Conservation (phyloP, 2,329 filamentous ascomycete species). For the Elsinoe necatrix region DNA sequence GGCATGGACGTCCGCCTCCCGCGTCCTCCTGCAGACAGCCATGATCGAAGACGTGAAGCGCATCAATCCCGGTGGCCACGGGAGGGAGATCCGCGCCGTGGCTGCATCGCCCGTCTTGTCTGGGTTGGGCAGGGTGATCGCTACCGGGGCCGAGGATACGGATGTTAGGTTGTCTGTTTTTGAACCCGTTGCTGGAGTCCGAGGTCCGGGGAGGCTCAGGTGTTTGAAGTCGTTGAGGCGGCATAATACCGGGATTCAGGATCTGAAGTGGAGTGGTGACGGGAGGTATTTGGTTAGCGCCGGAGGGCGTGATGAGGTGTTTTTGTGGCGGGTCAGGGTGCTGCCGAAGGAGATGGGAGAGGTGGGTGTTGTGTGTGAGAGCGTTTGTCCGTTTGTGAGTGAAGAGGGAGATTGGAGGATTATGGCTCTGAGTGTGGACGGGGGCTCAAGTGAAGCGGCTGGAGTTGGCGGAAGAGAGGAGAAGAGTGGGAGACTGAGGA, state of each 20-base stretch:
- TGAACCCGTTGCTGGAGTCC: too few relatives aligned
- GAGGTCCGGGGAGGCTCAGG: constrained; percentile 21
- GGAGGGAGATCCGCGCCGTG: constrained; percentile 69
- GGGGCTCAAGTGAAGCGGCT: neutral
- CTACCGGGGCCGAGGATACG: constrained; percentile 64
- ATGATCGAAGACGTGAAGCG: constrained; percentile 22
- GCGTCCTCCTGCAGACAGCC: constrained; percentile 22
- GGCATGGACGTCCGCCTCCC: constrained; percentile 63
- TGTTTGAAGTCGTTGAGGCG: constrained; percentile 61
- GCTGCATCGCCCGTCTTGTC: constrained; percentile 35
- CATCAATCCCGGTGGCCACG: constrained; percentile 66
- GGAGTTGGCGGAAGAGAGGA: constrained; percentile 20
- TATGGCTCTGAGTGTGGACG: constrained; percentile 48
- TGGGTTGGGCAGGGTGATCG: constrained; percentile 38
- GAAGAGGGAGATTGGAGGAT: constrained; percentile 35
- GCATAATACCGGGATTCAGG: constrained; percentile 78
- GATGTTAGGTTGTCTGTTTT: constrained; percentile 62
- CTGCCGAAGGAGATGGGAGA: constrained; percentile 42
- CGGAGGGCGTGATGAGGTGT: constrained; percentile 81
- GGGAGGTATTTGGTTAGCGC: constrained; percentile 72
- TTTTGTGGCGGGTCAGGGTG: constrained; percentile 62
- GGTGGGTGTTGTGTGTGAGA: constrained; percentile 46
- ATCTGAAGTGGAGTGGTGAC: constrained; percentile 62
- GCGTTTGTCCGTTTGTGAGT: constrained; percentile 41
- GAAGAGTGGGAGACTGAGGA: constrained; percentile 7